Evolutionary conservation across 345 rosid species (phyloP), one percentile per base, ranked within the genome.

Genomic region (Tarenaya hassleriana): DNA sequence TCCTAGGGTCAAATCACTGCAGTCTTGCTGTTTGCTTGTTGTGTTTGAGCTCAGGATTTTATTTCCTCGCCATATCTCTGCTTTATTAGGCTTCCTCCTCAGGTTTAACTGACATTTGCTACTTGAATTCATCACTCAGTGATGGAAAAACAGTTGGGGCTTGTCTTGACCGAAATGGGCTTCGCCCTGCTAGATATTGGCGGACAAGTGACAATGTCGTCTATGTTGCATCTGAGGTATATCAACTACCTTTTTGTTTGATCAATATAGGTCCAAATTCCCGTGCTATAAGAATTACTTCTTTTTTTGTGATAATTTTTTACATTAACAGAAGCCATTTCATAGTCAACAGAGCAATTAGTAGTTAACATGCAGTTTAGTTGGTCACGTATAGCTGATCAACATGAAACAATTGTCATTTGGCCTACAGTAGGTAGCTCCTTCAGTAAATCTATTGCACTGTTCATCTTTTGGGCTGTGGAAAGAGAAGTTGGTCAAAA

Each of bases 121-220:
- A 47, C 54, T 59, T 62, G 68, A 59, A 46, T 74, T 70, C 60
- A 47, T 71, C 64, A 58, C 63, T 47, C 74, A 92, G 98, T 76
- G 98, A 92, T 73, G 98, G 98, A 62, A 92, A 92, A 79, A 92
- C 95, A 70, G 94, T 92, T 47, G 98, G 98, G 41, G 98, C 98
- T 56, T 81, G 90, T 68, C 96, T 92, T 56, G 96, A 92, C 62
- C 83, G 98, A 43, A 92, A 92, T 56, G 98, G 98, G 33, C 98
- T 92, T 75, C 96, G 98, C 60, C 98, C 98, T 40, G 98, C 98
- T 70, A 77, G 98, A 63, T 92, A 92, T 50, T 92, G 98, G 98
- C 77, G 81, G 58, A 92, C 98, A 7, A 68, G 63, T 21, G 98
- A 92, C 79, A 92, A 92, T 76, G 62, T 84, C 38, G 98, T 92